phyloP scores from a whole-genome alignment of 345 rosid species.

The Boechera divaricarpa region DNA sequence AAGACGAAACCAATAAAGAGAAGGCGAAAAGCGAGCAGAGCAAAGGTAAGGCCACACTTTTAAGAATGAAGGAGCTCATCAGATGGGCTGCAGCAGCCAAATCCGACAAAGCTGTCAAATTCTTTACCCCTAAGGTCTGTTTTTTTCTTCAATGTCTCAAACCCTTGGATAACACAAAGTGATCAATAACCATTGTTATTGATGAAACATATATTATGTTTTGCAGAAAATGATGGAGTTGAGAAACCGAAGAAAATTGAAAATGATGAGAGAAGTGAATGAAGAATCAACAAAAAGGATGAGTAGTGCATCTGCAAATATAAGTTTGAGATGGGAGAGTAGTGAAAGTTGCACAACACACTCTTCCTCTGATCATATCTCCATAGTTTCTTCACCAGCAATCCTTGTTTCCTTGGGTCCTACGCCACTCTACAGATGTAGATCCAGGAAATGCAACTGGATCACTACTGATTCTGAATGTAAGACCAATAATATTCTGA shows the following conservation, averaged over 20 bases:
- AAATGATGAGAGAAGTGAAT: slow-evolving; percentile 54
- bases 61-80: slow-evolving; percentile 77
- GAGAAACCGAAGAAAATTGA: slow-evolving; percentile 47
- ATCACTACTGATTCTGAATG: slow-evolving; percentile 94
- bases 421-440: slow-evolving; percentile 46
- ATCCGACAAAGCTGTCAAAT: slow-evolving; percentile 68
- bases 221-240: slow-evolving; percentile 37
- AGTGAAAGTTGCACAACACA: slow-evolving; percentile 65
- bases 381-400: slow-evolving; percentile 59
- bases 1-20: slow-evolving; percentile 42
- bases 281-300: slow-evolving; percentile 56
- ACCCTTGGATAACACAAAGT: background rate
- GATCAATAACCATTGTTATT: slow-evolving; percentile 16
- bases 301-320: slow-evolving; percentile 66
- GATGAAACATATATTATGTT: background rate
- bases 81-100: slow-evolving; percentile 83
- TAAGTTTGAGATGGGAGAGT: slow-evolving; percentile 80
- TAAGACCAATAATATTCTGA: slow-evolving; percentile 40
- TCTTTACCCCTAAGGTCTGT: slow-evolving; percentile 62
- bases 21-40: slow-evolving; percentile 56
- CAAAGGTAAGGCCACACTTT: slow-evolving; percentile 54
- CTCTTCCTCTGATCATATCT: slow-evolving; percentile 56
- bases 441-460: slow-evolving; percentile 73
- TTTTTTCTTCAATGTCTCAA: background rate
- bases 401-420: slow-evolving; percentile 51